Evolutionary conservation across 2,329 filamentous ascomycete species (phyloP), one percentile per base, ranked within the genome.

Genomic region (Aaosphaeria pasadenensis): DNA sequence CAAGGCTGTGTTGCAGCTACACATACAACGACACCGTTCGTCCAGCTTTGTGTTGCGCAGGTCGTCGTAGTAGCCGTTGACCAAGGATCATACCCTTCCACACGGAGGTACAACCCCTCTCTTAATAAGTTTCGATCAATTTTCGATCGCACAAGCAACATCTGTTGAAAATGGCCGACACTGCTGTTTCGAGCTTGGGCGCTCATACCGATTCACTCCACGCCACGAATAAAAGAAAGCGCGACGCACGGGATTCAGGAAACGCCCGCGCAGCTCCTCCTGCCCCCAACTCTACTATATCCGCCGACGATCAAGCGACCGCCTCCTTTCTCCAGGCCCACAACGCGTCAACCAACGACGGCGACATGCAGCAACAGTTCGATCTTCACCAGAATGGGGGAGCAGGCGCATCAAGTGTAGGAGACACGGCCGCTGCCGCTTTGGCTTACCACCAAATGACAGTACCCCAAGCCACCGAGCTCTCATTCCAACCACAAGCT

Each of bases 371-470:
- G 49, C 64, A 68, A 46, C 62, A 63, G 39, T 73, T 74, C 46
- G 70, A 72, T 52, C 61, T 67, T 7, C 73, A 76, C 42, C 79
- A 81, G 52, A 83, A 82, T 54, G 79, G 78, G 47, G 71, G 77
- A 39, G 69, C 74, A 47, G 75, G 73, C 62, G 76, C 66, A 63
- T 71, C 74, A 33, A 76, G 67, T 52, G 74, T 75, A 9, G 76
- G 72, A 55, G 83, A 84, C 42, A 85, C 83, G 38, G 83, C 83
- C 43, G 82, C 81, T 17, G 83, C 83, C 11, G 76, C 76, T 5
- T 67, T 77, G 51, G 71, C 73, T 11, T 80, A 79, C 59, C 74
- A 76, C 51, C 75, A 75, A 49, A 81, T 82, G 78, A 80, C 75
- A 11, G 76, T 81, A 17, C 78, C 78, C 11, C 77, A 80, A 63